Base-by-base conservation (phyloP, 1,139 yeast genomes). In the Suzukiozyma palmioleophila region DNA sequence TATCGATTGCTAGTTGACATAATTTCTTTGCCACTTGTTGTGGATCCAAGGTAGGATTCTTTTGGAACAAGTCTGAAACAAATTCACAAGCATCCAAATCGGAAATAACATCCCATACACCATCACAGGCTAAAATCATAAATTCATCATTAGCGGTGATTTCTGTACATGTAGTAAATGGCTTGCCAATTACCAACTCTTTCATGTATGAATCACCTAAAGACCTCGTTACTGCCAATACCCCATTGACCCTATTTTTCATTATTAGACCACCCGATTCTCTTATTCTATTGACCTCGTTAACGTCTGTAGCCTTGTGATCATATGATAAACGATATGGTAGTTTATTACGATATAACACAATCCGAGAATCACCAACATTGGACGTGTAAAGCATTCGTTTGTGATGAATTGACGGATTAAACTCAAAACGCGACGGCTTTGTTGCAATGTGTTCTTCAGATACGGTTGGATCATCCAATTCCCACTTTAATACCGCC, bases 141-240 rank as follows among this genome's bases (percentile, higher is more conserved):
- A 86, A 88, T 50, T 84, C 63, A 54, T 87, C 95, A 3, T 68
- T 66, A 14, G 64, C 51, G 44, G 73, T 64, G 22, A 94, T 71
- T 53, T 81, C 87, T 0, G 96, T 89, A 36, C 89, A 80, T 0
- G 98, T 88, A 0, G 98, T 92, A 54, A 84, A 92, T 0, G 98
- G 99, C 40, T 81, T 79, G 0, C 97, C 96, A 28, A 89, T 79
- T 15, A 92, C 97, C 44, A 87, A 69, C 40, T 82, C 86, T 59
- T 94, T 95, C 81, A 92, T 84, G 60, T 88, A 90, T 14, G 84
- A 75, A 60, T 92, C 98, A n/a, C 98, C 99, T 32, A 92, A 70
- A 2, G 97, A 84, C 45, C 99, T 70, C 2, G 97, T 88, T 13
- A 92, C 96, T 0, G 98, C 97, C 40, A 94, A 71, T 56, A 94